phyloP scores from a whole-genome alignment of 768 basidiomycete species.

The Kwoniella bestiolae region DNA sequence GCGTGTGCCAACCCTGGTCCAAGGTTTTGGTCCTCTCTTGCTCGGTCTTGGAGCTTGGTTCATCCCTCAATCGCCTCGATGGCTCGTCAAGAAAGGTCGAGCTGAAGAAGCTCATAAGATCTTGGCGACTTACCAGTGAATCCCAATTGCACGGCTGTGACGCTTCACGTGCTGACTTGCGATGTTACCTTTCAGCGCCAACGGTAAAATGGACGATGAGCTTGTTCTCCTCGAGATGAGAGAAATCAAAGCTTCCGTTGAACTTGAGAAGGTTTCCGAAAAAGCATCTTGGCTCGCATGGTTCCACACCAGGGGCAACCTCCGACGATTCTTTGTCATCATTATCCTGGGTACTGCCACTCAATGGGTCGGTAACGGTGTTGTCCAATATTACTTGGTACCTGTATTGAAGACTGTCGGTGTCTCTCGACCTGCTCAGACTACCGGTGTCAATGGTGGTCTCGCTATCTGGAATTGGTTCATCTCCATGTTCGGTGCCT shows the following conservation, averaged over 20 bases:
- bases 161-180: not conserved
- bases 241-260: slow-evolving; percentile 43
- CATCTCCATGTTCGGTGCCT: slow-evolving; percentile 50
- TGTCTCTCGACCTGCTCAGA: slow-evolving; percentile 42
- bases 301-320: slow-evolving; percentile 35
- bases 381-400: slow-evolving; percentile 44
- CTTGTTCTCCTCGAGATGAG: slow-evolving; percentile 46
- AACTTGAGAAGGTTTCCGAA: slow-evolving; percentile 32
- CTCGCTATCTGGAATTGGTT: slow-evolving; percentile 38
- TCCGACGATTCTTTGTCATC: slow-evolving; percentile 35
- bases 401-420: slow-evolving; percentile 44
- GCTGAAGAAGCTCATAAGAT: slow-evolving; percentile 44
- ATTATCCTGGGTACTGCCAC: slow-evolving; percentile 29
- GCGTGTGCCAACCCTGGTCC: slow-evolving; percentile 33
- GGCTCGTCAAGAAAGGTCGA: slow-evolving; percentile 43
- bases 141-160: too few species aligned
- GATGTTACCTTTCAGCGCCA: slow-evolving; percentile 21
- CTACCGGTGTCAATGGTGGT: slow-evolving; percentile 51
- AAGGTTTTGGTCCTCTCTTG: slow-evolving; percentile 34
- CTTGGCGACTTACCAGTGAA: slow-evolving; percentile 48
- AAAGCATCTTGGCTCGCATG: slow-evolving; percentile 20
- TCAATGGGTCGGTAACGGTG: slow-evolving; percentile 38
- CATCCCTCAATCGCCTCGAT: slow-evolving; percentile 45
- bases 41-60: slow-evolving; percentile 27
- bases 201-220: slow-evolving; percentile 47